Base-by-base conservation (phyloP, 257 asterid species). In the Forsythia suspensa region DNA sequence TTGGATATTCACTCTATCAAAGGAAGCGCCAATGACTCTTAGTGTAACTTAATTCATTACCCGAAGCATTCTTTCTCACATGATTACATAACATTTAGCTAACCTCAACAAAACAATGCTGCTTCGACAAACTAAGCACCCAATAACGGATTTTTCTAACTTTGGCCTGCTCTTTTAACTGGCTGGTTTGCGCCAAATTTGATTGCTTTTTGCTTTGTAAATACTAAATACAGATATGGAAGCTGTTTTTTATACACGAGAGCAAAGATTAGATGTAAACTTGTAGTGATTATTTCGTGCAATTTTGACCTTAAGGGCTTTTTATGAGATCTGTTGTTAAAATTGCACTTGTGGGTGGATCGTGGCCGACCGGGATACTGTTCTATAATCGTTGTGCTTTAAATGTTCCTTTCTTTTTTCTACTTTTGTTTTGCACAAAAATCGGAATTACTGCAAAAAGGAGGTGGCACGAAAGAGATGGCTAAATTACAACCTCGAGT, bases 1-100 rank as follows among this genome's bases (percentile, higher is more conserved):
- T 96, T 16, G 99, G 99, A 74, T 96, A 96, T 82, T 92, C 98
- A 0, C 91, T 96, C 55, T 92, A 92, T 83, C 97, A 90, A 77
- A 88, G 97, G 88, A 91, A 89, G 86, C 93, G 89, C 8, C 93
- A 85, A 36, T 88, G 85, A 87, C 18, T 38, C 10, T 1, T 61
- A 3, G 6, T 29, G 20, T 15, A 4, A 48, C 59, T 13, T 34
- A 43, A 36, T 65, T 72, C 59, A 71, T 38, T 36, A 18, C 9
- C 43, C n/a, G 39, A 15, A 36, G 37, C 72, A 16, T 72, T 67
- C 77, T 52, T 66, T 75, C 39, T 39, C 20, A 15, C 52, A 72
- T 29, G 24, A 72, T 38, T 12, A 12, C 46, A 15, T 66, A 3
- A 24, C 40, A 6, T 21, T 39, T 66, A 8, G 34, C 57, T 55